Conservation (phyloP, 139 green algal genomes). For the Micractinium sp. region DNA sequence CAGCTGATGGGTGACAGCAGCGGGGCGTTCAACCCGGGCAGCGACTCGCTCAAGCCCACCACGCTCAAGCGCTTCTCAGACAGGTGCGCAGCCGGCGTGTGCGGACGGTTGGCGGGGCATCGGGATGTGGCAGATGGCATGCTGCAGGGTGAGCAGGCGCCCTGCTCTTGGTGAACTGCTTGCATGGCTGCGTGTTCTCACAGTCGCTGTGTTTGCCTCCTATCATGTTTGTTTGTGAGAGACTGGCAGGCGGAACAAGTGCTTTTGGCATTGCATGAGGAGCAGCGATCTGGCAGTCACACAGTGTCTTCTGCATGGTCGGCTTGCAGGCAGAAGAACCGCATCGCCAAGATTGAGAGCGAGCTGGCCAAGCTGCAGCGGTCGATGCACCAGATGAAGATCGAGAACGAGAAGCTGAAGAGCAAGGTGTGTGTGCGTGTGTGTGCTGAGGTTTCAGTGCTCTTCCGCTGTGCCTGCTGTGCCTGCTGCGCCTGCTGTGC, state of each 20-base stretch:
- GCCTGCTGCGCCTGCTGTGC: not conserved
- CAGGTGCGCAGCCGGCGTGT: not conserved
- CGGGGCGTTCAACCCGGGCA: not conserved
- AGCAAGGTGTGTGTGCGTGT: constrained; percentile 6
- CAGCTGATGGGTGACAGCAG: not conserved
- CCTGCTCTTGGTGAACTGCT: too few relatives aligned
- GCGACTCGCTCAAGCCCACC: not conserved
- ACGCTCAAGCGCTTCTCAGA: constrained; percentile 17
- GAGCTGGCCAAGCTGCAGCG: constrained; percentile 29
- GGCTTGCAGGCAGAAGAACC: constrained; percentile 15
- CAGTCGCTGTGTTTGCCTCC: too few relatives aligned
- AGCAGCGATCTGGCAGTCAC: not conserved
- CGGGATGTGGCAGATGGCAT: too few relatives aligned
- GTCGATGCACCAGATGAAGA: constrained; percentile 8
- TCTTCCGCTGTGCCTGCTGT: not conserved
- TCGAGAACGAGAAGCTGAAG: constrained; percentile 24
- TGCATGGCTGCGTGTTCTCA: too few relatives aligned
- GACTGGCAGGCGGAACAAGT: too few relatives aligned
- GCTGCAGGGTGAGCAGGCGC: too few relatives aligned
- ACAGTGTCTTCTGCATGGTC: not conserved
- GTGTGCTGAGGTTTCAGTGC: not conserved
- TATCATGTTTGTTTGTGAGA: not conserved
- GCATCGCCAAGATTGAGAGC: constrained; percentile 11
- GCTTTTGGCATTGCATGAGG: too few relatives aligned
- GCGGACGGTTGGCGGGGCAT: too few relatives aligned